Percentiles rank a stretch among this genome's conserved stretches.
Conservation (phyloP, 2,329 filamentous ascomycete genomes). For the Pseudopyrenochaeta lycopersici region DNA sequence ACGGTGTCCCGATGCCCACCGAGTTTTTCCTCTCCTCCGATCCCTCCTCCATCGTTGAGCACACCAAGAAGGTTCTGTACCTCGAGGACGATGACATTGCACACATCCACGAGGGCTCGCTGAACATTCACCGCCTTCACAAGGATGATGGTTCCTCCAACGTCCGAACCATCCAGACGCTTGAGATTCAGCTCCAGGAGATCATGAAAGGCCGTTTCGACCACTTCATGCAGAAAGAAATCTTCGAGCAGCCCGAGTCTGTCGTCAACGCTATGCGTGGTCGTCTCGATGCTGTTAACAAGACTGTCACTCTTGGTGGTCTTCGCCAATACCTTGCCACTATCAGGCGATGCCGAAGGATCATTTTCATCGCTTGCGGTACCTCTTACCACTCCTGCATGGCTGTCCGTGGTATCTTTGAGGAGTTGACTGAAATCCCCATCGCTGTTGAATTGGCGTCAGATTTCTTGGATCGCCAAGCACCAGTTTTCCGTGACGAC, state of each 20-base stretch:
- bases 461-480: constrained; percentile 96
- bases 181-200: constrained; percentile 98
- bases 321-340: constrained; percentile 95
- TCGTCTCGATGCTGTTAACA: constrained; percentile 91
- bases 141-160: constrained; percentile 98
- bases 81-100: constrained; percentile 99
- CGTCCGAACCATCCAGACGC: constrained; percentile 96
- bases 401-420: constrained; percentile 97
- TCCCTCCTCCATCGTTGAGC: constrained; percentile 97
- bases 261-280: constrained; percentile 99
- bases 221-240: constrained; percentile 99
- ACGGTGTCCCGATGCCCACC: constrained; percentile 95
- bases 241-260: constrained; percentile 99
- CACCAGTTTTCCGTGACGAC: constrained; percentile 98
- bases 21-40: constrained; percentile 99
- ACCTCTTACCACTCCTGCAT: constrained; percentile 99
- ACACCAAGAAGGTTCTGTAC: constrained; percentile 99
- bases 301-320: constrained; percentile 93
- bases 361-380: constrained; percentile 99
- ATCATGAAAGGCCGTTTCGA: constrained; percentile 99
- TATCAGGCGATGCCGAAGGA: constrained; percentile 93
- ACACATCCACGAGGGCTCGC: constrained; percentile 97
- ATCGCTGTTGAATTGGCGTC: constrained; percentile 97
- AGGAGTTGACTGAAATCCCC: constrained; percentile 97
- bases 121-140: constrained; percentile 98